phyloP scores from a whole-genome alignment of 148 eudicot genomes.

The Amaranthus hypochondriacus region DNA sequence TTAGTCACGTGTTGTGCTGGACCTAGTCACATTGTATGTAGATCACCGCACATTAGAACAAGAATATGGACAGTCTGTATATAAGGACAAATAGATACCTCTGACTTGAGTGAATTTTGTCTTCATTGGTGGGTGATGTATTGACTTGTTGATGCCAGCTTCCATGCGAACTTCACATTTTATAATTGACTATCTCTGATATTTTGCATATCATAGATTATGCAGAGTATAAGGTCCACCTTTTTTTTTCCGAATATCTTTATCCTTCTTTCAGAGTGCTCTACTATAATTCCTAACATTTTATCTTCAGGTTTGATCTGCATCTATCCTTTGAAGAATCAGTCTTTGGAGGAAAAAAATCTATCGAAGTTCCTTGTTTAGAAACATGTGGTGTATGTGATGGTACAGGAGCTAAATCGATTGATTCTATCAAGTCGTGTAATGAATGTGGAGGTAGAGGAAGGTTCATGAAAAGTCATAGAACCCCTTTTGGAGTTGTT shows the following conservation, averaged over 20 bases:
- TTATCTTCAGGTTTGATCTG: slow-evolving; percentile 47
- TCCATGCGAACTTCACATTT: neutral
- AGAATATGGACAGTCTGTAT: neutral
- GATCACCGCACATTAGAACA: neutral
- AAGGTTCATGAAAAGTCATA: slow-evolving; percentile 60
- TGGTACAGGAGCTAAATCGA: slow-evolving; percentile 86
- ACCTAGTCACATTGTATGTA: neutral
- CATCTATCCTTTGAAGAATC: slow-evolving; percentile 83
- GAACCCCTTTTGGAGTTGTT: slow-evolving; percentile 85
- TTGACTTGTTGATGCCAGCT: neutral
- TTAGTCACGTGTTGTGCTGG: neutral
- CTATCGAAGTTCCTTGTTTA: slow-evolving; percentile 55
- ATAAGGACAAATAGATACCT: neutral
- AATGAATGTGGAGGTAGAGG: slow-evolving; percentile 79
- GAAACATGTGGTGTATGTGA: slow-evolving; percentile 64
- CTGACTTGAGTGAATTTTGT: neutral
- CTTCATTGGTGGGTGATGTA: neutral
- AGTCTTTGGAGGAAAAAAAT: slow-evolving; percentile 64
- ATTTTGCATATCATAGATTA: neutral
- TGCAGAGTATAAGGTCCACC: neutral
- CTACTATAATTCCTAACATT: neutral
- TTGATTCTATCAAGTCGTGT: slow-evolving; percentile 50
- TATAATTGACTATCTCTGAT: neutral
- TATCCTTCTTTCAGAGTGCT: neutral
- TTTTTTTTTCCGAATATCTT: neutral